Evolutionary conservation across 371 early-diverging fungal species (phyloP), one percentile per base, ranked within the genome.

Genomic region (Rhizopus delemar): DNA sequence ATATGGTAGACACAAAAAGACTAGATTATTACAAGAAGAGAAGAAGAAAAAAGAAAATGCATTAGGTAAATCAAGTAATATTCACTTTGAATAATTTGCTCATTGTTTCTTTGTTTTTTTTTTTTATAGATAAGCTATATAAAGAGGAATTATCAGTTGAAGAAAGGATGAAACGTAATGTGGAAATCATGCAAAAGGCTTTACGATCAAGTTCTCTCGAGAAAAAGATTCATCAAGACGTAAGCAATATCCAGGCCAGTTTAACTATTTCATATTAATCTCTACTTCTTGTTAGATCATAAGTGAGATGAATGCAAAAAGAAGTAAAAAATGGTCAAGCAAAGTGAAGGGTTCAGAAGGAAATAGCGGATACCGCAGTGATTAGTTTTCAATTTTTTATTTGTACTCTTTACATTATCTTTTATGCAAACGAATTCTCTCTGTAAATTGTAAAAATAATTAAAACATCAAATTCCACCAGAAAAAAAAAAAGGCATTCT

Each of bases 1-100:
- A 36, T 85, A 85, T 57, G 83, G 83, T 3, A 75, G 70, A 46
- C 78, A 80, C 13, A 71, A 79, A 59, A 71, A 72, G 53, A 63
- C 66, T 29, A 65, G 68, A 38, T 61, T 60, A 55, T 53, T 70
- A 67, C 56, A 73, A 59, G 60, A 54, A 49, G 56, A 75, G 66
- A 43, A 69, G 59, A 49, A 73, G 57, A 73, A 74, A 53, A 68
- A 73, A 54, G 77, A 74, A 51, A 80, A 85, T 41, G 81, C 83
- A 7, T 55, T 84, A 39, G 80, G 84, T 84, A 78, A 58, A 58
- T 28, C 29, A 13, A 36, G n/a, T 33, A 46, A 7, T 0, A 43
- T 13, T 13, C 43, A 43, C 46, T 9, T 29, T 29, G 9, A 5
- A 12, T 4, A 13, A 46, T 36, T 41, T 31, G 8, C 4, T 52